phyloP scores from a whole-genome alignment of 345 rosid genomes.

The Turritis glabra region DNA sequence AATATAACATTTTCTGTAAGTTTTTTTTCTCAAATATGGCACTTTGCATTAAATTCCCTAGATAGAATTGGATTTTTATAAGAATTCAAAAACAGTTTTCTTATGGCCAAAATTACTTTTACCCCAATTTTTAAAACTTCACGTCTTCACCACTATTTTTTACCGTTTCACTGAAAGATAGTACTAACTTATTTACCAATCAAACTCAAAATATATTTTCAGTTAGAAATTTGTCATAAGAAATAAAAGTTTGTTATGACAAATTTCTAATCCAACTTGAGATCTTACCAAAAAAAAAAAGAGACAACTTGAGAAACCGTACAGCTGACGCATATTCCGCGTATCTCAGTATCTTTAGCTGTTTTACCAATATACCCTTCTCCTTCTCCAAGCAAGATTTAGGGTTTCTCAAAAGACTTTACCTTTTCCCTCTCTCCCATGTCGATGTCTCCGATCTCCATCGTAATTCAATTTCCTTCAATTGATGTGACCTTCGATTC shows the following conservation, averaged over 20 bases:
- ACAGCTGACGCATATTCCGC: conserved; percentile 18
- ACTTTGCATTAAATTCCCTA: no score
- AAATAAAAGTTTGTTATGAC: no score
- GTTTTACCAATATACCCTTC: conserved; percentile 24
- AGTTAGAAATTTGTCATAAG: background rate
- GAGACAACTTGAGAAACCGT: background rate
- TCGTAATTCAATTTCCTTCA: conserved; percentile 17
- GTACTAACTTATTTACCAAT: background rate
- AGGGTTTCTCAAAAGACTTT: conserved; percentile 27
- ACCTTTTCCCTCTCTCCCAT: conserved; percentile 26
- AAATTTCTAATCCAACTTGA: no score
- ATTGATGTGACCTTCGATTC: conserved; percentile 29
- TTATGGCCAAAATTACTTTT: no score
- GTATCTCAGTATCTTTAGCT: conserved; percentile 6
- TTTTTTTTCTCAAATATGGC: no score
- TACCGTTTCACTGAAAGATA: no score
- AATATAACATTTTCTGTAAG: no score
- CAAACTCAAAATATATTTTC: background rate
- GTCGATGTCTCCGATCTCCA: conserved; percentile 35
- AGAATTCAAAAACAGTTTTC: no score
- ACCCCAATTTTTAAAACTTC: no score
- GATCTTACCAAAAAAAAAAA: no score
- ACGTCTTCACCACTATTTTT: no score
- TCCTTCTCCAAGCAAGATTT: conserved; percentile 33
- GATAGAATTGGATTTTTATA: no score